A percentile compares a stretch with the other conserved stretches of the same genome.
Evolutionary conservation across 352 stramenopile genomes (phyloP).

Genomic region (Phytophthora agathidicida): DNA sequence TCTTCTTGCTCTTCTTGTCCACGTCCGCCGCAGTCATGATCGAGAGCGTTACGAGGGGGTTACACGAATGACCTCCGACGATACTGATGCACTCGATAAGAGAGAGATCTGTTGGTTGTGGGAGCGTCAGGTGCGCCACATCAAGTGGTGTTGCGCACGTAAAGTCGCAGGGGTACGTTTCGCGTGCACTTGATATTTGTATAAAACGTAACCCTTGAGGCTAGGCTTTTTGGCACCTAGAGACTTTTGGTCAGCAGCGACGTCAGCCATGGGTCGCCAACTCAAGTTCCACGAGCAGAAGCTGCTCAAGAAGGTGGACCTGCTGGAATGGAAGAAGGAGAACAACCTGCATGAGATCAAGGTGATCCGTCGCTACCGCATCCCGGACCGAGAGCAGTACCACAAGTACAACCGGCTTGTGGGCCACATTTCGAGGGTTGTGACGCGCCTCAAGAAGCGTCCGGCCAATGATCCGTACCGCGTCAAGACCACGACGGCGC

Average conservation of each 20-base stretch:
- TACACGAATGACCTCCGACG: conserved; percentile 20
- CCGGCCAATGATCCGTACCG: conserved; percentile 95
- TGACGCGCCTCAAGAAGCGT: conserved; percentile 95
- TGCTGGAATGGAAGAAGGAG: conserved; percentile 99
- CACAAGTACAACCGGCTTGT: conserved; percentile 98
- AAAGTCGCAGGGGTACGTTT: conserved; percentile 7
- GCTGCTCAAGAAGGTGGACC: conserved; percentile 98
- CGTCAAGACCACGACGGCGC: conserved; percentile 96
- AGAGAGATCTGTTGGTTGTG: conserved; percentile 27
- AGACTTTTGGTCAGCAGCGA: neutral
- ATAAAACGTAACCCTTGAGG: neutral
- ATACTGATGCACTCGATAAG: too few species aligned
- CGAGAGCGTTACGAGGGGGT: neutral
- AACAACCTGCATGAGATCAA: conserved; percentile 99
- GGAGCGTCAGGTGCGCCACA: conserved; percentile 24
- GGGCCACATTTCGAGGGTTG: conserved; percentile 94
- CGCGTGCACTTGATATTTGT: conserved; percentile 17
- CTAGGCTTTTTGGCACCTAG: too few species aligned
- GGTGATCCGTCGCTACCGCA: conserved; percentile 97
- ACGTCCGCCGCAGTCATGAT: conserved; percentile 71
- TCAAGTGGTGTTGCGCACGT: neutral
- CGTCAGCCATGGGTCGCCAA: conserved; percentile 78
- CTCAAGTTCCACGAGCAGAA: conserved; percentile 98
- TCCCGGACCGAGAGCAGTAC: conserved; percentile 99
- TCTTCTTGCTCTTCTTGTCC: conserved; percentile 90